Evolutionary conservation across 2,329 filamentous ascomycete genomes (phyloP).

Genomic region (Verticillium longisporum): DNA sequence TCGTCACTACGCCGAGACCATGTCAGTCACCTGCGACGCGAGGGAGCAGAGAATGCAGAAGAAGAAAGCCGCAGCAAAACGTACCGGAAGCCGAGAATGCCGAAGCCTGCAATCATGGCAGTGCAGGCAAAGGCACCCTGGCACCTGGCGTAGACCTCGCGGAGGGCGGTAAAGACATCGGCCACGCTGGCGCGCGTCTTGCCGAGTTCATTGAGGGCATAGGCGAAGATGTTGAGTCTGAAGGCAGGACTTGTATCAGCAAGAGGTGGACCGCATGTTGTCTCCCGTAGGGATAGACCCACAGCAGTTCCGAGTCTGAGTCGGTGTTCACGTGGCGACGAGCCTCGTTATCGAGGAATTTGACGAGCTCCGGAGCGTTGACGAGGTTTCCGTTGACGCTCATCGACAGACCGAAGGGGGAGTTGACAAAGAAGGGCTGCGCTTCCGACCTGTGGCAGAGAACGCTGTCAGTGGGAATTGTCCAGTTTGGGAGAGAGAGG

Average conservation of each 20-base stretch:
- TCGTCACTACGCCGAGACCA: conserved; percentile 16
- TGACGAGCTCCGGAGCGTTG: conserved; percentile 61
- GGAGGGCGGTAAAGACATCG: conserved; percentile 67
- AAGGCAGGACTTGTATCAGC: neutral
- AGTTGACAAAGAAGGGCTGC: conserved; percentile 75
- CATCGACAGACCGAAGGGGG: conserved; percentile 74
- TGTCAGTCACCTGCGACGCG: too few relatives aligned
- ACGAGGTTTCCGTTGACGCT: conserved; percentile 86
- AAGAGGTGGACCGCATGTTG: too few relatives aligned
- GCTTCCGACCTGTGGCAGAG: conserved; percentile 61
- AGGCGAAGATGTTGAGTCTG: conserved; percentile 75
- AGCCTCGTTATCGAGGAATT: conserved; percentile 68
- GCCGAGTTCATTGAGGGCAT: conserved; percentile 70
- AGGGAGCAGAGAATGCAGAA: too few relatives aligned
- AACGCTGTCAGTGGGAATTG: conserved; percentile 28
- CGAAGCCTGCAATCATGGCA: conserved; percentile 76
- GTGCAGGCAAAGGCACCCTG: conserved; percentile 74
- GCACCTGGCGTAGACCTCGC: conserved; percentile 65
- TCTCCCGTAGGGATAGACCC: neutral
- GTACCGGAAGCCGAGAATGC: conserved; percentile 66
- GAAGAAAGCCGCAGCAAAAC: neutral
- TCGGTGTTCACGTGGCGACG: conserved; percentile 87
- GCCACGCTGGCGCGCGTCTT: conserved; percentile 73
- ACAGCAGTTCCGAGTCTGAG: conserved; percentile 77
- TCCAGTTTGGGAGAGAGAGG: too few relatives aligned